These are phyloP conservation scores for Edaphochlamys debaryana DNA, from an alignment of 139 green algal genomes.

Conservation along the genomic window DNA sequence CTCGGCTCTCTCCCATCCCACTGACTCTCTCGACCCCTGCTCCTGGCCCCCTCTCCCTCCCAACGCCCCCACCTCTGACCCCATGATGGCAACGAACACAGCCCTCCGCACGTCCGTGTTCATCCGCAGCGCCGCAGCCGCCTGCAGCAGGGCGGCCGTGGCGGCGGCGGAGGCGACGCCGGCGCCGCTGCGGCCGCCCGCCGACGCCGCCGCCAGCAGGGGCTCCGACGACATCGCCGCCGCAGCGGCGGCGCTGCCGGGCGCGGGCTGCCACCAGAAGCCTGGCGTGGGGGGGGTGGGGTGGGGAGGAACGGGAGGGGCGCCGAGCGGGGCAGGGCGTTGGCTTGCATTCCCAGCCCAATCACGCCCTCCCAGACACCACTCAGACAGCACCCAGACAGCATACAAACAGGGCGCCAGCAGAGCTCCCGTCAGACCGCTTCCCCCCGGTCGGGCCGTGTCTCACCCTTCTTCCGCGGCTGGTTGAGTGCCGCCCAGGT, in stretches of 20 bases:
- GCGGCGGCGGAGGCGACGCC: neutral
- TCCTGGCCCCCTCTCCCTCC: neutral
- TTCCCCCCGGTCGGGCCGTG: no score
- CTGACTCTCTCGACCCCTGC: neutral
- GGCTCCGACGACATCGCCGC: neutral
- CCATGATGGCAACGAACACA: constrained; percentile 86
- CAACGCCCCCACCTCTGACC: constrained; percentile 34
- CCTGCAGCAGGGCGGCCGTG: constrained; percentile 57
- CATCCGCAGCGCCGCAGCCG: constrained; percentile 76
- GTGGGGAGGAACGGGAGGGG: no score
- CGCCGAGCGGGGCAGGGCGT: no score
- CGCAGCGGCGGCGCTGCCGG: no score
- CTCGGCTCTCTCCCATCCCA: no score
- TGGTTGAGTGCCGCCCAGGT: constrained; percentile 78
- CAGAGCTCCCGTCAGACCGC: no score
- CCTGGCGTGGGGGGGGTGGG: constrained; percentile 51
- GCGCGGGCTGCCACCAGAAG: constrained; percentile 74
- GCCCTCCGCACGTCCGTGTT: constrained; percentile 52
- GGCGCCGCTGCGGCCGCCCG: constrained; percentile 24
- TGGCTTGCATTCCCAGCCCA: no score
- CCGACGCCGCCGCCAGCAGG: neutral
- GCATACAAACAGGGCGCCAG: no score
- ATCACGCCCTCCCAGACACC: no score
- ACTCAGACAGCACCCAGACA: no score
- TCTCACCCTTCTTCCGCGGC: constrained; percentile 76